Percentiles rank a stretch among this genome's conserved stretches.
phyloP scores from a whole-genome alignment of 2,329 filamentous ascomycete species.

The Fusarium albosuccineum region DNA sequence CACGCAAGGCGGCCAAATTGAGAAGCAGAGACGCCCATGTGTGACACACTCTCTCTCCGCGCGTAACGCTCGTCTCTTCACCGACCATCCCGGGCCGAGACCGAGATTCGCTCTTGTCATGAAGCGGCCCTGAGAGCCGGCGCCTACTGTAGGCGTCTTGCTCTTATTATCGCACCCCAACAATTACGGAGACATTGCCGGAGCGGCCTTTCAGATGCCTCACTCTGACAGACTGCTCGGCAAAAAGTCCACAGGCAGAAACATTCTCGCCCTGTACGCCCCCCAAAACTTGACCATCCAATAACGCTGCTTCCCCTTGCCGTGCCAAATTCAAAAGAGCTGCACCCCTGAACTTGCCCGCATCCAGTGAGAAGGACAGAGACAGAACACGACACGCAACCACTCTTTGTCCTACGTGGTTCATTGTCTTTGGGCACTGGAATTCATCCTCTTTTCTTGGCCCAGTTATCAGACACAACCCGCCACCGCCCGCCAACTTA shows the following conservation, averaged over 20 bases:
- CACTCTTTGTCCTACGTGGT: constrained; percentile 30
- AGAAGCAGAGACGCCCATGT: constrained; percentile 16
- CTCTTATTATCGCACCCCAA: constrained; percentile 26
- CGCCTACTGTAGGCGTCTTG: constrained; percentile 9
- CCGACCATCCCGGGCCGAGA: constrained; percentile 39
- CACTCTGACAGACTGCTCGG: not conserved
- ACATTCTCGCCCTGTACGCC: constrained; percentile 8
- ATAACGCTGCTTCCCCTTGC: constrained; percentile 27
- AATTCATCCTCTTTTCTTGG: not conserved
- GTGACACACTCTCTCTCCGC: constrained; percentile 3
- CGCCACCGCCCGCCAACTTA: constrained; percentile 11
- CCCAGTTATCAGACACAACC: constrained; percentile 17
- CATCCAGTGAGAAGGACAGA: not conserved
- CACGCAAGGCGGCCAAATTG: constrained; percentile 23
- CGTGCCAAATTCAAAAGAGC: constrained; percentile 23
- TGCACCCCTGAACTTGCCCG: constrained; percentile 31
- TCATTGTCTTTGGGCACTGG: constrained; percentile 17
- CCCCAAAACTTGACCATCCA: constrained; percentile 18
- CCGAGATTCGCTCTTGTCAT: constrained; percentile 1
- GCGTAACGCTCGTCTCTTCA: constrained; percentile 31
- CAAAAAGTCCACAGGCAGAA: constrained; percentile 8
- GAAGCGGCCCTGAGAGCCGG: constrained; percentile 20
- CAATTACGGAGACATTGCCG: constrained; percentile 24
- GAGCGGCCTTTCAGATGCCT: constrained; percentile 7
- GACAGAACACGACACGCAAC: constrained; percentile 24